These are phyloP conservation scores for Debaryomyces nepalensis DNA, from an alignment of 1,139 yeast species.

Conservation along the genomic window DNA sequence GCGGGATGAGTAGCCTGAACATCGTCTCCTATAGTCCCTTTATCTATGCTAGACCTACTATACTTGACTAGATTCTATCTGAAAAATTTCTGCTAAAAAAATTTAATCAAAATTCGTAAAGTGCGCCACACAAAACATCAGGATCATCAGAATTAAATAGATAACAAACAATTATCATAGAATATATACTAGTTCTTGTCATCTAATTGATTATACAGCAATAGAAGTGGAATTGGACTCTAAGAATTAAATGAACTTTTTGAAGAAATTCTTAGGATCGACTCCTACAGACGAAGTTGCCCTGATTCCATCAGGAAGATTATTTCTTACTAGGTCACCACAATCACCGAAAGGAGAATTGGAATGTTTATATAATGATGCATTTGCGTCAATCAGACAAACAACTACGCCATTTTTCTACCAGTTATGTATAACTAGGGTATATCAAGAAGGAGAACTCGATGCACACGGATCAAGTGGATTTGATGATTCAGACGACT, in stretches of 20 bases:
- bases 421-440: slow-evolving; percentile 73
- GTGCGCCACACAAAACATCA: slow-evolving; percentile 6
- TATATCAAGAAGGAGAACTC: slow-evolving; percentile 69
- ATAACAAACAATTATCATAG: slow-evolving; percentile 3
- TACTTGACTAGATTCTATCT: neutral
- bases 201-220: neutral
- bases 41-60: neutral
- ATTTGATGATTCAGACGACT: slow-evolving; percentile 60
- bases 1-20: neutral
- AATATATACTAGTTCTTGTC: neutral
- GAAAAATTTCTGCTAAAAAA: slow-evolving; percentile 2
- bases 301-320: slow-evolving; percentile 77
- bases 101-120: slow-evolving; percentile 2
- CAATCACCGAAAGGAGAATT: slow-evolving; percentile 83
- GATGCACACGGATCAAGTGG: slow-evolving; percentile 37
- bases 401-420: slow-evolving; percentile 70
- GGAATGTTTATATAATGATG: slow-evolving; percentile 84
- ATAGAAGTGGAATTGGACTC: neutral
- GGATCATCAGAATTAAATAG: neutral
- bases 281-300: slow-evolving; percentile 69
- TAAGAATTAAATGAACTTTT: slow-evolving; percentile 64
- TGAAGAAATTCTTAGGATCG: slow-evolving; percentile 69
- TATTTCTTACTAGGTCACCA: slow-evolving; percentile 73
- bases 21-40: neutral
- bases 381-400: slow-evolving; percentile 71